A percentile compares a stretch with the other conserved stretches of the same genome.
These are phyloP conservation scores for Colletotrichum sp. DNA, from an alignment of 2,329 filamentous ascomycete species.

Conservation along the genomic window DNA sequence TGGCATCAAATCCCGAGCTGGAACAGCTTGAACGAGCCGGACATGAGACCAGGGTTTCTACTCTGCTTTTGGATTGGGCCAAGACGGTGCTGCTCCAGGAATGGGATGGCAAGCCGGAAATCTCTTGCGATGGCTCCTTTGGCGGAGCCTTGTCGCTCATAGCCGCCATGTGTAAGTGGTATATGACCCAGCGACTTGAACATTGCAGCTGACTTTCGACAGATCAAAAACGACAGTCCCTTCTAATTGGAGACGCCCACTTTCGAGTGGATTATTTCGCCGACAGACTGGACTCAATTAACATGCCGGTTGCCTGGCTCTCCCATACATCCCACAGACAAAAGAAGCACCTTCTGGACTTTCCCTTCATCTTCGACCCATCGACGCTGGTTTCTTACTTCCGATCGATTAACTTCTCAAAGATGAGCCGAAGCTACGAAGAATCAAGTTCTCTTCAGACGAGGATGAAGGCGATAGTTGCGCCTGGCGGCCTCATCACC, in stretches of 20 bases:
- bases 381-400: conserved; percentile 82
- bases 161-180: conserved; percentile 70
- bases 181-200: neutral
- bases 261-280: conserved; percentile 80
- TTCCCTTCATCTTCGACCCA: conserved; percentile 79
- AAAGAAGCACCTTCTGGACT: conserved; percentile 77
- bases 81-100: conserved; percentile 76
- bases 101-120: conserved; percentile 78
- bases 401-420: conserved; percentile 83
- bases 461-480: conserved; percentile 61
- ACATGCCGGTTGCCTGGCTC: conserved; percentile 76
- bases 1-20: conserved; percentile 52
- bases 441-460: conserved; percentile 64
- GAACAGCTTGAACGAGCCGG: conserved; percentile 54
- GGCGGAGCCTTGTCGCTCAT: conserved; percentile 80
- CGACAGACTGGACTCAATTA: conserved; percentile 75
- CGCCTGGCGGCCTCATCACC: conserved; percentile 58
- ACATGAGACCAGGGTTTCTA: conserved; percentile 62
- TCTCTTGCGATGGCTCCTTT: conserved; percentile 73
- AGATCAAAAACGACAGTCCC: conserved; percentile 67
- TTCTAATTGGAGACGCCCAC: conserved; percentile 70
- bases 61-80: conserved; percentile 72
- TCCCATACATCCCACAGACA: conserved; percentile 65
- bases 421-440: conserved; percentile 83
- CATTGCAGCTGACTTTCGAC: conserved; percentile 13